These are phyloP conservation scores for Aspergillus sp. DNA, from an alignment of 2,329 filamentous ascomycete genomes.

Conservation along the genomic window DNA sequence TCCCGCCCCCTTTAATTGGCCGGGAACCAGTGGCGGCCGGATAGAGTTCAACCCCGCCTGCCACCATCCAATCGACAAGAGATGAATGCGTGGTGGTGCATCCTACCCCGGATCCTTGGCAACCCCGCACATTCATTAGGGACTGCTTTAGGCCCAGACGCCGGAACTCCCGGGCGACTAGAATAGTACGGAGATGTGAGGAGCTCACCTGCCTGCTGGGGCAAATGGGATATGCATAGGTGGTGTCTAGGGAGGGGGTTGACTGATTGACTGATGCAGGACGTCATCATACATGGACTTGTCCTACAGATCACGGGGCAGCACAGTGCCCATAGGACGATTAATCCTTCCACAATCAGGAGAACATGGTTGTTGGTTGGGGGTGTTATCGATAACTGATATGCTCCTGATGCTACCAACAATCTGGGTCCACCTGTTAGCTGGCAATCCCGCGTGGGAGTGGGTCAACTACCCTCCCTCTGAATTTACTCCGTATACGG, in stretches of 20 bases:
- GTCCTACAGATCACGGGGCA: neutral
- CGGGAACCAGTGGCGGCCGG: neutral
- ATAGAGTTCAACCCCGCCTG: constrained; percentile 9
- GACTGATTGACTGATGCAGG: neutral
- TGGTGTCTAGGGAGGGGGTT: neutral
- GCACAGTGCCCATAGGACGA: neutral
- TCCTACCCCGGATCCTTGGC: constrained; percentile 13
- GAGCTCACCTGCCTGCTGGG: neutral
- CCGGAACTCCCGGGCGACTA: neutral
- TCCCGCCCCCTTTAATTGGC: neutral
- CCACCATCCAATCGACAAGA: neutral
- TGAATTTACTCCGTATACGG: too few relatives aligned
- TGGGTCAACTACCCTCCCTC: too few relatives aligned
- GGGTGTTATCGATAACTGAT: neutral
- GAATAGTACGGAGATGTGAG: neutral
- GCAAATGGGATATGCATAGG: neutral
- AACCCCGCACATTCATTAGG: constrained; percentile 6
- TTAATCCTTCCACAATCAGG: neutral
- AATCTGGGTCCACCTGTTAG: too few relatives aligned
- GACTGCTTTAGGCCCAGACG: neutral
- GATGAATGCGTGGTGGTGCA: neutral
- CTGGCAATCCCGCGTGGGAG: too few relatives aligned
- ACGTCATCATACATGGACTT: neutral
- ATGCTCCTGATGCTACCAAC: neutral
- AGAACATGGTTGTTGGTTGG: neutral